Percentiles rank a stretch among this genome's conserved stretches.
Conservation (phyloP, 2,329 filamentous ascomycete genomes). For the Capronia coronata region DNA sequence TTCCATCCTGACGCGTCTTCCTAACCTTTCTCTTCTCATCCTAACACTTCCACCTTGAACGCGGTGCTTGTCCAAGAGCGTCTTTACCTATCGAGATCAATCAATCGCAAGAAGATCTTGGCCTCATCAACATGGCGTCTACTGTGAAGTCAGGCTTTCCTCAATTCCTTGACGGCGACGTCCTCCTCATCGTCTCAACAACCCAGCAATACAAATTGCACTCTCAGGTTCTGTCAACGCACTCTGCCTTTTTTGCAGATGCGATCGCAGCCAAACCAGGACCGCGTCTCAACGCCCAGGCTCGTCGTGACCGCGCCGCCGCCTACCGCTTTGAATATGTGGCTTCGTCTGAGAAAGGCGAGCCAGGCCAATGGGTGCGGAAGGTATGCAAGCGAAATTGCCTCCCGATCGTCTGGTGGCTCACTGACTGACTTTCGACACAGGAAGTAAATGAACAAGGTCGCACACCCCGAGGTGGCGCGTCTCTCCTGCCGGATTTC, state of each 20-base stretch:
- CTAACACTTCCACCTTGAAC: neutral
- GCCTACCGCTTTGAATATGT: constrained; percentile 28
- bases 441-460: constrained; percentile 35
- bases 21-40: neutral
- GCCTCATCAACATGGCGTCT: constrained; percentile 20
- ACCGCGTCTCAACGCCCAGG: constrained; percentile 30
- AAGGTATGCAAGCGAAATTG: constrained; percentile 23
- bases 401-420: too few relatives aligned
- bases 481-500: constrained; percentile 28
- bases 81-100: neutral
- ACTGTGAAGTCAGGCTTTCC: constrained; percentile 31
- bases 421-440: constrained; percentile 1
- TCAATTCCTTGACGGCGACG: constrained; percentile 37
- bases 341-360: neutral
- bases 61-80: neutral
- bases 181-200: constrained; percentile 35
- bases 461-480: constrained; percentile 21
- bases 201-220: constrained; percentile 37
- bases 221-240: constrained; percentile 29
- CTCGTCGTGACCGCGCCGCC: constrained; percentile 28
- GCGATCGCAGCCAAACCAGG: constrained; percentile 27
- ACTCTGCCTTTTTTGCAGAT: constrained; percentile 26
- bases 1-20: neutral
- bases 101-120: neutral
- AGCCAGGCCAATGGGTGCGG: constrained; percentile 18